These are phyloP conservation scores for Phalaenopsis hybrid DNA, from an alignment of 116 monocot genomes.

Conservation along the genomic window DNA sequence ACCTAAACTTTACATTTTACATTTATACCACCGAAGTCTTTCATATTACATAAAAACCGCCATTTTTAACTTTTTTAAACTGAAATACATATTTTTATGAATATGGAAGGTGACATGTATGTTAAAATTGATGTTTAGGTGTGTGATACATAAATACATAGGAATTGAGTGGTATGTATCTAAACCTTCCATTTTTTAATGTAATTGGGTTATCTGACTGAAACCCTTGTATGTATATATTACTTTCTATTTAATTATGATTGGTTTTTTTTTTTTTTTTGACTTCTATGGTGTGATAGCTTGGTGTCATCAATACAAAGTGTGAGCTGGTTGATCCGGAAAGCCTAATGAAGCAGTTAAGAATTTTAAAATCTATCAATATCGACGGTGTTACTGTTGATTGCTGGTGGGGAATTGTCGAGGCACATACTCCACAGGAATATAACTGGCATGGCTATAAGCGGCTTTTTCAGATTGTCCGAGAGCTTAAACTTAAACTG, in stretches of 20 bases:
- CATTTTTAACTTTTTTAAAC: no score
- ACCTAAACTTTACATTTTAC: no score
- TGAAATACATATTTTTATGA: no score
- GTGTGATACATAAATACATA: no score
- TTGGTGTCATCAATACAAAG: conserved; percentile 53
- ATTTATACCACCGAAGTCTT: no score
- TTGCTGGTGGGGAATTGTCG: conserved; percentile 98
- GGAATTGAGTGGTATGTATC: no score
- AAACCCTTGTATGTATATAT: neutral
- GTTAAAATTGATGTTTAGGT: no score
- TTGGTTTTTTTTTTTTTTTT: neutral
- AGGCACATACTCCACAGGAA: conserved; percentile 53
- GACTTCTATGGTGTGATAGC: no score
- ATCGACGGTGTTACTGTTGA: conserved; percentile 79
- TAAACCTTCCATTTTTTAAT: neutral
- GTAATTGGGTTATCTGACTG: neutral
- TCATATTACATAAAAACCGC: no score
- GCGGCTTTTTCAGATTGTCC: conserved; percentile 63
- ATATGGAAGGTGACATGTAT: no score
- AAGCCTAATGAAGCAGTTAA: conserved; percentile 51
- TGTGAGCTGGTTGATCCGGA: conserved; percentile 80
- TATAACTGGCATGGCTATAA: conserved; percentile 91
- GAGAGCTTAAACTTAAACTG: conserved; percentile 79
- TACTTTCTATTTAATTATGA: neutral
- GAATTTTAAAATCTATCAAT: conserved; percentile 51